Evolutionary conservation across 2,329 filamentous ascomycete species (phyloP).

Genomic region (Alternaria hordeiaustralica): DNA sequence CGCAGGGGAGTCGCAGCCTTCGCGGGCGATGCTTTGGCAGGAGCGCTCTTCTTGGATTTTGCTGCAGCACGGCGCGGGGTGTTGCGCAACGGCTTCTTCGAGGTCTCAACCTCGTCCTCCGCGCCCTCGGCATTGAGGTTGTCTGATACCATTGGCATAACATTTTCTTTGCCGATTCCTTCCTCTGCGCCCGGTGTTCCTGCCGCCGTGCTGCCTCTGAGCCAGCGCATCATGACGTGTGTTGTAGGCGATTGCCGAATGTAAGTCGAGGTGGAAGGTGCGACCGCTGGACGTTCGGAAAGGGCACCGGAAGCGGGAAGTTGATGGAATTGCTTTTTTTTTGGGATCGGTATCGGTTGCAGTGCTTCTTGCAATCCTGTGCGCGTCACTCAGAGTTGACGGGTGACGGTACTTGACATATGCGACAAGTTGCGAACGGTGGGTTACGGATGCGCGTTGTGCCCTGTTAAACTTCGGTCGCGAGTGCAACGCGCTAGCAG

Average conservation of each 20-base stretch:
- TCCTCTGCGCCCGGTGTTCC: not conserved
- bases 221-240: not conserved
- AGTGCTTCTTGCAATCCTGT: not conserved
- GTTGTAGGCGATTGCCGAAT: not conserved
- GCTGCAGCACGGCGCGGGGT: not conserved
- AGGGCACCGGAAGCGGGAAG: not conserved
- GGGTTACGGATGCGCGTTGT: not conserved
- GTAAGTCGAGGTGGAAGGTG: not conserved
- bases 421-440: not conserved
- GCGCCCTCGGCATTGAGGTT: not conserved
- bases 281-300: not conserved
- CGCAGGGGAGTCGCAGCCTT: not conserved
- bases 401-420: not conserved
- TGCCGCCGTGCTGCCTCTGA: not conserved
- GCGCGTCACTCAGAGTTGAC: not conserved
- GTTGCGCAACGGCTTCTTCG: not conserved
- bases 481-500: not conserved
- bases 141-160: not conserved
- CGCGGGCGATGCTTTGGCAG: not conserved
- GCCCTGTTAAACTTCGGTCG: not conserved
- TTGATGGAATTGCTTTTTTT: not conserved
- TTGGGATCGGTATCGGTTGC: not conserved
- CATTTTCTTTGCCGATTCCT: not conserved
- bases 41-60: not conserved
- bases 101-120: not conserved